Evolutionary conservation across 2,329 filamentous ascomycete genomes (phyloP), one percentile per base, ranked within the genome.

Genomic region (Trichoderma atroviride): DNA sequence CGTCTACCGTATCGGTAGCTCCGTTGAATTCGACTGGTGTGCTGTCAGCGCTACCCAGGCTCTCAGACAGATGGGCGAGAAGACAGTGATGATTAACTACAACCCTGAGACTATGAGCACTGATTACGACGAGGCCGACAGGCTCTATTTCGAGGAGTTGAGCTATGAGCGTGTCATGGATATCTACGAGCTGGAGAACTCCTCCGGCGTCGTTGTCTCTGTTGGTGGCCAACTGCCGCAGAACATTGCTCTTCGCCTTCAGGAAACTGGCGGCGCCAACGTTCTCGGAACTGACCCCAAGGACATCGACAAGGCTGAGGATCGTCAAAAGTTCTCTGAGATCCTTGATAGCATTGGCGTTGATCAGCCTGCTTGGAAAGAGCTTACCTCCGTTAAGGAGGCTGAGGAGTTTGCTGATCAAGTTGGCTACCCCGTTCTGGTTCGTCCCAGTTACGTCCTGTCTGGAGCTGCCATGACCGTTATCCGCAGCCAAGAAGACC

Each of bases 401-500:
- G 96, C 94, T n/a, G 91, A 94, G 83, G 84, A 87, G 72, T 99
- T 98, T 75, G 94, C 94, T 62, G 84, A 93, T 14, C 83, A 89
- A 74, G 96, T 98, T 72, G 90, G 91, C 73, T 99, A 97, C 82
- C 96, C 96, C 22, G 96, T 99, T 52, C 89, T 99, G 62, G 95
- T 98, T 73, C 93, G 96, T 71, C 96, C 96, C 61, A 93, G 89
- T 75, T 99, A 99, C 80, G 96, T 99, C 68, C 90, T 99, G 61
- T 98, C 96, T 40, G 96, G 96, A 79, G 96, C 96, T 74, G 96
- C 96, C 77, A 99, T 99, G 96, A 98, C 93, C 66, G 96, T 98
- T 75, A 97, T 99, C 76, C 90, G 89, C 79, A 92, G 90, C 80
- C 87, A 94, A 74, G 90, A 91, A 74, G 94, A 99, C 78, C 90